Conservation (phyloP, 2,329 filamentous ascomycete genomes). For the Trichothecium roseum region DNA sequence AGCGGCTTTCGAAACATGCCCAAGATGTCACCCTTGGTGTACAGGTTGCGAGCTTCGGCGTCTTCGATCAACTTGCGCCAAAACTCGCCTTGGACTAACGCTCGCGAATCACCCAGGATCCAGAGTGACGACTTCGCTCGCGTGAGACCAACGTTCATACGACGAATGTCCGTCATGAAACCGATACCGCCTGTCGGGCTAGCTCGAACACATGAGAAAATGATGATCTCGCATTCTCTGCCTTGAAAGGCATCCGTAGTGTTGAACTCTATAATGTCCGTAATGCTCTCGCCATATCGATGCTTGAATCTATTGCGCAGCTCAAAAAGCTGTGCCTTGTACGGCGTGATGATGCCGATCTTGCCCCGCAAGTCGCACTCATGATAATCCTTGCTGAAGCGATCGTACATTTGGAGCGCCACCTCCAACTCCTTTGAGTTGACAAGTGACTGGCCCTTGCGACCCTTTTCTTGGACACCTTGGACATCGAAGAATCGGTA, state of each 20-base stretch:
- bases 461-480: conserved; percentile 73
- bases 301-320: conserved; percentile 65
- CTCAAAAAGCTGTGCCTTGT: conserved; percentile 83
- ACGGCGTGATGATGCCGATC: conserved; percentile 94
- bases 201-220: conserved; percentile 95
- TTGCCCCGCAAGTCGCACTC: conserved; percentile 65
- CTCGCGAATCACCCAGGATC: conserved; percentile 87
- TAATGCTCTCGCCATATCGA: conserved; percentile 64
- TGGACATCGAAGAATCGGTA: conserved; percentile 97
- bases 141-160: conserved; percentile 98
- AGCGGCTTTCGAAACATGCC: conserved; percentile 35
- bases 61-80: conserved; percentile 84
- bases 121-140: conserved; percentile 94
- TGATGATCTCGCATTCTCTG: conserved; percentile 93
- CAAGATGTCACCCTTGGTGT: conserved; percentile 57
- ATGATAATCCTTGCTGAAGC: conserved; percentile 63
- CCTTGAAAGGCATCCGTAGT: conserved; percentile 98
- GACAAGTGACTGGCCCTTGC: conserved; percentile 78
- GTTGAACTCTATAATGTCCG: conserved; percentile 86
- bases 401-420: conserved; percentile 74
- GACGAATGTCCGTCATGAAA: conserved; percentile 95
- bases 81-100: conserved; percentile 77
- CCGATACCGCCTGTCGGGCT: conserved; percentile 90
- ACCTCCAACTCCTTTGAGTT: conserved; percentile 82
- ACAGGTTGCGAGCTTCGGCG: conserved; percentile 61